Evolutionary conservation across 2,329 filamentous ascomycete species (phyloP).

Genomic region (Diaporthe velutina): DNA sequence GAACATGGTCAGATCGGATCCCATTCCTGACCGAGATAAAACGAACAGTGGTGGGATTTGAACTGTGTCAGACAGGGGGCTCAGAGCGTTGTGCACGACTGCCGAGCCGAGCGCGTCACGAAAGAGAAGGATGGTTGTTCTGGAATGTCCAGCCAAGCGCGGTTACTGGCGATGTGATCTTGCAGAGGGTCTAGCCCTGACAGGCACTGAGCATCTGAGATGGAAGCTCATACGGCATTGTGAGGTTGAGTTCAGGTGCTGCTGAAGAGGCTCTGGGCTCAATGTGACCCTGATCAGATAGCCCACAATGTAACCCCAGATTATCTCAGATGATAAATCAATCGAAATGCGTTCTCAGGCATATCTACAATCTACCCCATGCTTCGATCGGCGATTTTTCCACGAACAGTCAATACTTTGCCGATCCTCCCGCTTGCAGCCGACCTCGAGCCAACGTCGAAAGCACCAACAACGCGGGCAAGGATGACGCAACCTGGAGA

Average conservation of each 20-base stretch:
- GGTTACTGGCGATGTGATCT: background rate
- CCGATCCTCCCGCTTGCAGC: conserved; percentile 22
- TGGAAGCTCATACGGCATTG: background rate
- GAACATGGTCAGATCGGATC: background rate
- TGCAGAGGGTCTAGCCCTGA: background rate
- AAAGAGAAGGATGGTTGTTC: background rate
- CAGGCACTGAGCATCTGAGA: background rate
- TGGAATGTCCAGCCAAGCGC: background rate
- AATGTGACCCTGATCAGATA: background rate
- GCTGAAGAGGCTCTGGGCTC: conserved; percentile 4
- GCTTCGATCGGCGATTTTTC: background rate
- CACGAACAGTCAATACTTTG: background rate
- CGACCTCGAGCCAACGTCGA: background rate
- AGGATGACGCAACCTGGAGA: background rate
- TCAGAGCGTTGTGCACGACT: background rate
- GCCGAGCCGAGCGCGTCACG: background rate
- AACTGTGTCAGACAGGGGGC: background rate
- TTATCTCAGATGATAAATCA: background rate
- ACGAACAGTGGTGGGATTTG: background rate
- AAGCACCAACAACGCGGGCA: background rate
- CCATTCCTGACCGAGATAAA: background rate
- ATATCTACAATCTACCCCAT: background rate
- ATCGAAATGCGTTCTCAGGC: background rate
- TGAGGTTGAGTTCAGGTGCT: background rate
- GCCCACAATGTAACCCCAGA: background rate